Evolutionary conservation across 208 protist genomes (phyloP).

Genomic region (Leptomonas seymouri): DNA sequence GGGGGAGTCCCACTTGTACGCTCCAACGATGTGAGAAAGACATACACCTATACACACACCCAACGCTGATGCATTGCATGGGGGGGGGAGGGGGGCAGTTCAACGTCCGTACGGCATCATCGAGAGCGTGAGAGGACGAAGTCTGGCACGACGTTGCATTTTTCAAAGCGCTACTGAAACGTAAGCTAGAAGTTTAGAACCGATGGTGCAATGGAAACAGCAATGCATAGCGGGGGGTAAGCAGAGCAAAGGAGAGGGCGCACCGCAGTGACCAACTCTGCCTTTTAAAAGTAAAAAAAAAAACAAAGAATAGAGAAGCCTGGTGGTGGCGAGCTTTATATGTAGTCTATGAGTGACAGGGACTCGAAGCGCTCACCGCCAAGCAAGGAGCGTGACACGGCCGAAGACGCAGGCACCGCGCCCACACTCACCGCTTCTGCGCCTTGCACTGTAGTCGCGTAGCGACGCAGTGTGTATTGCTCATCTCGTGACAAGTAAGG

Average conservation of each 20-base stretch:
- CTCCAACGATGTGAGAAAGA: too few relatives aligned
- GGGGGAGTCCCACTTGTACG: too few relatives aligned
- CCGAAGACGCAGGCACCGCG: background rate
- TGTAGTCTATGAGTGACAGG: conserved; percentile 5
- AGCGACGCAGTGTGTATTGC: conserved; percentile 10
- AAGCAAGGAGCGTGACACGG: background rate
- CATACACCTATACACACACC: conserved; percentile 7
- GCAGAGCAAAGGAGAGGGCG: conserved; percentile 1
- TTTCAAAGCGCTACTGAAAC: too few relatives aligned
- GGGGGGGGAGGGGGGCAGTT: too few relatives aligned
- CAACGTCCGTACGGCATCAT: too few relatives aligned
- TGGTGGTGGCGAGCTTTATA: background rate
- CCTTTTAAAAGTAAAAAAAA: conserved; percentile 1
- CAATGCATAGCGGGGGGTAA: conserved; percentile 1
- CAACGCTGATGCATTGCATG: background rate
- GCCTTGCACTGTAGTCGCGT: background rate
- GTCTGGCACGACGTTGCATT: too few relatives aligned
- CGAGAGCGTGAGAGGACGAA: too few relatives aligned
- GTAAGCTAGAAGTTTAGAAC: too few relatives aligned
- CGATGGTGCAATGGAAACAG: too few relatives aligned
- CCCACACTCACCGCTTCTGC: background rate
- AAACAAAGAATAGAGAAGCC: conserved; percentile 3
- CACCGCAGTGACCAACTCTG: background rate
- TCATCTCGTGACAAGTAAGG: background rate
- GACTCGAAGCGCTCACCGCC: background rate